Base-by-base conservation (phyloP, 345 rosid species). In the Microcos paniculata region DNA sequence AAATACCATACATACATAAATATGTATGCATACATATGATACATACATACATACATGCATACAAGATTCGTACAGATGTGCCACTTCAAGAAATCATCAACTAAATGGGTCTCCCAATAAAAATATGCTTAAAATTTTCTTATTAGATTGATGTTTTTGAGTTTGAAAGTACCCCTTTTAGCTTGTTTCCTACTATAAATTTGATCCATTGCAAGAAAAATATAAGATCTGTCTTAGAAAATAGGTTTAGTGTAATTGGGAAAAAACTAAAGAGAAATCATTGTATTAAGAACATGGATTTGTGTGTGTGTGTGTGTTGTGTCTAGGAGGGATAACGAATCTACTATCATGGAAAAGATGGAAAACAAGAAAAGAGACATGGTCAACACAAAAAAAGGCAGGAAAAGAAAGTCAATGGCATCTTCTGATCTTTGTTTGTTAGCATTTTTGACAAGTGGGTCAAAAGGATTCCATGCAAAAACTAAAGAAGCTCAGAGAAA, bases 391-490 rank as follows among this genome's bases (percentile, higher is more conserved):
- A 43, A 75, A 78, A 59, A 51, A 28, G 57, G 21, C 6, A 53
- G 64, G 38, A 62, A 9, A 43, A 49, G 1, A 6, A 72, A 76
- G 80, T 76, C 82, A 79, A 64, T 31, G 55, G 70, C 80, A 62
- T 76, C 78, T 75, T 78, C 74, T 67, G 56, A 23, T 42, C 66
- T 31, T 30, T 67, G 78, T 79, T 72, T 55, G 65, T 70, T 68
- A 72, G 38, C 23, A 56, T 73, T 59, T 75, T 76, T 69, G 80
- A 57, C 76, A 73, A 64, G 76, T 42, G 78, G 56, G 48, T 55
- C 68, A 72, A 51, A 53, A 69, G 31, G 43, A 42, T 55, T 77
- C 81, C 83, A 77, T 66, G 79, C 85, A 80, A 70, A 76, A 30
- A 23, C 31, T 28, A n/a, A 26, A 0, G 6, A 35, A 62, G 23